Evolutionary conservation across 2,329 filamentous ascomycete species (phyloP).

Genomic region (Stemphylium lycopersici): DNA sequence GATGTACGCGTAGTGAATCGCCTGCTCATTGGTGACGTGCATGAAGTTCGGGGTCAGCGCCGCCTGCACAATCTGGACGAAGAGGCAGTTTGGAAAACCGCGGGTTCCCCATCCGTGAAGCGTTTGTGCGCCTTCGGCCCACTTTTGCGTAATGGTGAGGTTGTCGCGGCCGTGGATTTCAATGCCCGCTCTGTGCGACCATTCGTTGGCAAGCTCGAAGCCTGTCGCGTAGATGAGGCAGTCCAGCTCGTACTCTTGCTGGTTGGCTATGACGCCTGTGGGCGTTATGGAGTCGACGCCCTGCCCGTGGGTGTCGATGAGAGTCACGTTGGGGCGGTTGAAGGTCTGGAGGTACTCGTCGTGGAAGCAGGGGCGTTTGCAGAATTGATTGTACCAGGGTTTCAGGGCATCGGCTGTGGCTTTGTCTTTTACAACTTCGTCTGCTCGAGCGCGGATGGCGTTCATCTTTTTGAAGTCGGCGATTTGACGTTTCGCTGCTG

Average conservation of each 20-base stretch:
- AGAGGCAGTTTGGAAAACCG: slow-evolving; percentile 65
- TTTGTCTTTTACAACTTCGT: slow-evolving; percentile 60
- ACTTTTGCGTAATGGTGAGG: slow-evolving; percentile 55
- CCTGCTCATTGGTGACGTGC: slow-evolving; percentile 33
- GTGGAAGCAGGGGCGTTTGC: too few relatives aligned
- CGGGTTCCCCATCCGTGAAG: slow-evolving; percentile 59
- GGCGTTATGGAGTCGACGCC: too few relatives aligned
- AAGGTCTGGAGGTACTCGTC: too few relatives aligned
- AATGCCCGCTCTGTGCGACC: slow-evolving; percentile 37
- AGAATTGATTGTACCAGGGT: slow-evolving; percentile 64
- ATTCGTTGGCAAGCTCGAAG: too few relatives aligned
- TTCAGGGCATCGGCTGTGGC: slow-evolving; percentile 60
- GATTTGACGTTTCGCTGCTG: background rate
- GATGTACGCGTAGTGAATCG: slow-evolving; percentile 55
- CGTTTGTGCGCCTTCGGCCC: slow-evolving; percentile 55
- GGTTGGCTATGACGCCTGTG: too few relatives aligned
- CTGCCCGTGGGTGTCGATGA: too few relatives aligned
- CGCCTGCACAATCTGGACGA: slow-evolving; percentile 28
- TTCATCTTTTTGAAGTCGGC: slow-evolving; percentile 52
- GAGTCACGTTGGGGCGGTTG: too few relatives aligned
- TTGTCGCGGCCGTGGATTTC: slow-evolving; percentile 55
- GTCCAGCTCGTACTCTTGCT: too few relatives aligned
- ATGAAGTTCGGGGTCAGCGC: slow-evolving; percentile 35
- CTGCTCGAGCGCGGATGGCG: slow-evolving; percentile 54
- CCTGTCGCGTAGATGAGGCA: too few relatives aligned